These are phyloP conservation scores for Trichoderma harzianum DNA, from an alignment of 2,329 filamentous ascomycete genomes.

Conservation along the genomic window DNA sequence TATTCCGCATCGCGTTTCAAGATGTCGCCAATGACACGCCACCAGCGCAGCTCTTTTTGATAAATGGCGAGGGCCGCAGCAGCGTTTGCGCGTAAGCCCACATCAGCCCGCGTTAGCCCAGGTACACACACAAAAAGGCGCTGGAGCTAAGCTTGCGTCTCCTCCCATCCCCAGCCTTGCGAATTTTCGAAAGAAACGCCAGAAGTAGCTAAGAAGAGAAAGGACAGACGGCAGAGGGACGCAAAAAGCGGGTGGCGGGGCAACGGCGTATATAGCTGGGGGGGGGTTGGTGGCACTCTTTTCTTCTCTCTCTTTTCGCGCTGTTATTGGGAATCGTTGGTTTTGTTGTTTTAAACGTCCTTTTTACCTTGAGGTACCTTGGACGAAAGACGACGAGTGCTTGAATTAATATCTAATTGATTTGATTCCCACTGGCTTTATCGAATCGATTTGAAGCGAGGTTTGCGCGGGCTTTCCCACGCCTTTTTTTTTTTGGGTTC, in stretches of 20 bases:
- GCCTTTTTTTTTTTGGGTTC: background rate
- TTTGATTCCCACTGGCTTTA: background rate
- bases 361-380: background rate
- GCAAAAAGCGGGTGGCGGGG: constrained; percentile 45
- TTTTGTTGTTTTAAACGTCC: no score
- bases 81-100: background rate
- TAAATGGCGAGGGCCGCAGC: background rate
- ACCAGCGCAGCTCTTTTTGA: background rate
- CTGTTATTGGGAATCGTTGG: background rate
- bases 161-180: constrained; percentile 32
- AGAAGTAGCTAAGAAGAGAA: background rate
- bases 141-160: background rate
- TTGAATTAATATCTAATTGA: background rate
- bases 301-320: background rate
- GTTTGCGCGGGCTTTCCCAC: background rate
- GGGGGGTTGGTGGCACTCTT: background rate
- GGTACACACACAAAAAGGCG: background rate
- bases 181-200: constrained; percentile 22
- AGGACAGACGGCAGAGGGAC: background rate
- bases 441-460: background rate
- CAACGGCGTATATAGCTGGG: constrained; percentile 41
- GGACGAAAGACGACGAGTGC: background rate
- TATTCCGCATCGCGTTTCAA: background rate
- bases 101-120: constrained; percentile 1
- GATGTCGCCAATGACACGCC: background rate